These are phyloP conservation scores for Conringia planisiliqua DNA, from an alignment of 345 rosid genomes.

Conservation along the genomic window DNA sequence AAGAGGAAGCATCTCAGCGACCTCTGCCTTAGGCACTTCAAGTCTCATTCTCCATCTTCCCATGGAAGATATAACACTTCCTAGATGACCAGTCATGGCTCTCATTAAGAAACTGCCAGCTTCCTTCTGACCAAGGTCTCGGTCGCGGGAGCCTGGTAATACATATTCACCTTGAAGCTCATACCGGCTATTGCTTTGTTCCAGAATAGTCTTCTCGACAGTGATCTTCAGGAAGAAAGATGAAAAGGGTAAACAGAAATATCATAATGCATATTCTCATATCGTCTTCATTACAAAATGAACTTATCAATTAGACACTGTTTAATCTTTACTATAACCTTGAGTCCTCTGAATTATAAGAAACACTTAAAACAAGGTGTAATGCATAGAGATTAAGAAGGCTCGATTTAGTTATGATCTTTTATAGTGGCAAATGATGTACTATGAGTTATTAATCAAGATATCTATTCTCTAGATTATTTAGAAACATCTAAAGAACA, in stretches of 20 bases:
- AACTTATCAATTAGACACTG: neutral
- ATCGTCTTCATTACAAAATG: slow-evolving; percentile 5
- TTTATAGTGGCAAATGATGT: neutral
- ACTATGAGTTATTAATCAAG: neutral
- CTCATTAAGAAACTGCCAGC: slow-evolving; percentile 75
- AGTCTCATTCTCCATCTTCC: slow-evolving; percentile 99
- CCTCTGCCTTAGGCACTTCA: slow-evolving; percentile 98
- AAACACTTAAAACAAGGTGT: neutral
- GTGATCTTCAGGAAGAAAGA: slow-evolving; percentile 56
- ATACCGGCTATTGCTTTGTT: slow-evolving; percentile 84
- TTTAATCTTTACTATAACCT: neutral
- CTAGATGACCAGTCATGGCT: slow-evolving; percentile 91
- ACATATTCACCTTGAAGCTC: slow-evolving; percentile 99
- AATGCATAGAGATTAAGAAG: neutral
- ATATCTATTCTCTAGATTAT: slow-evolving; percentile 3
- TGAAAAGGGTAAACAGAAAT: slow-evolving; percentile 28
- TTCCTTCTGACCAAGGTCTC: slow-evolving; percentile 66
- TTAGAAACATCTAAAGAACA: slow-evolving; percentile 4
- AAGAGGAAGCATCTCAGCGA: slow-evolving; percentile 98
- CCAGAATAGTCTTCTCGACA: slow-evolving; percentile 87
- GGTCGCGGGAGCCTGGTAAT: slow-evolving; percentile 89
- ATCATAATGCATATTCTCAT: slow-evolving; percentile 18
- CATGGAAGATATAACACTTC: slow-evolving; percentile 96
- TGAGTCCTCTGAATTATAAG: neutral
- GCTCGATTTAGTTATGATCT: neutral